Base-by-base conservation (phyloP, 805 yeast species). In the Kluyveromyces aestuarii region DNA sequence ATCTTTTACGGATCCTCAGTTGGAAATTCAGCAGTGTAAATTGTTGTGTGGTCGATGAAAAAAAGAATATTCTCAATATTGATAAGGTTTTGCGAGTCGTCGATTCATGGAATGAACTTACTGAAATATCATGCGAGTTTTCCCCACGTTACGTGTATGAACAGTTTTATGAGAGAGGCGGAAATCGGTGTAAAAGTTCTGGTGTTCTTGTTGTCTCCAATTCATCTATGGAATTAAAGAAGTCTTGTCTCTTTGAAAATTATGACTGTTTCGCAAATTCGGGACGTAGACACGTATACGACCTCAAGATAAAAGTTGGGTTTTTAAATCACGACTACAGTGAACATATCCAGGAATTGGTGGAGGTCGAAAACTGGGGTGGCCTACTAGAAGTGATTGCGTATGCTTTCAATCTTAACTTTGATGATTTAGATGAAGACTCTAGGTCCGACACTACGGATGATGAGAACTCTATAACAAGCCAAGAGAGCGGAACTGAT, bases 231-330 rank as follows among this genome's bases (percentile, higher is more conserved):
- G 59, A 60, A 37, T 48, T 36, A 2, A 50, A 48, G 2, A 57
- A 51, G 46, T 62, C 67, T 1, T 50, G 58, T 40, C 48, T 64
- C 17, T 48, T 62, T 16, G 51, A 48, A 54, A 55, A 63, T 45
- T 63, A 50, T 46, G 47, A 46, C 11, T 35, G 47, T 1, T 60
- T 63, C 37, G 52, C 54, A 8, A 43, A 51, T 35, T 8, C 9
- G 0, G 58, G 56, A 7, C 55, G 60, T 49, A 52, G 54, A 30
- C 56, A 53, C 37, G 55, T 62, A 2, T 52, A 60, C 39, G 64
- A 62, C 37, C 36, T 64, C 2, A 67, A 64, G 43, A 48, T 66
- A 7, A 64, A 61, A 48, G 57, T 67, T 1, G 71, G 71, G 1
- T 67, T 55, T 43, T 49, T 61, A 37, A 63, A 67, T 48, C 53